A percentile compares a stretch with the other conserved stretches of the same genome.
These are phyloP conservation scores for Cladochytrium replicatum DNA, from an alignment of 192 early-diverging fungal species.

Conservation along the genomic window DNA sequence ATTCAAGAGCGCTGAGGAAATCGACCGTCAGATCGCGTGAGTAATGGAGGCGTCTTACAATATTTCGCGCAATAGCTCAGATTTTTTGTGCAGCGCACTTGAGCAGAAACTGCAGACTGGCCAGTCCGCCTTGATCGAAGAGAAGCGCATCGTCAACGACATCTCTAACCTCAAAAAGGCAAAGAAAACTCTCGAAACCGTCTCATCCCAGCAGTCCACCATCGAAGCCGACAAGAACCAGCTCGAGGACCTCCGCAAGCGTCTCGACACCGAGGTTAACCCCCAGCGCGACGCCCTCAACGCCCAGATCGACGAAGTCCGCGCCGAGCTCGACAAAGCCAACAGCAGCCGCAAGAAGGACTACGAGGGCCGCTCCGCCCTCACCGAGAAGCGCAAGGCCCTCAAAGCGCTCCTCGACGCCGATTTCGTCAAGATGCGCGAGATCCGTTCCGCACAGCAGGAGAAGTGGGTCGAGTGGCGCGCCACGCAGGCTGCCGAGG, in stretches of 20 bases:
- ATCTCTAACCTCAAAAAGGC: slow-evolving; percentile 67
- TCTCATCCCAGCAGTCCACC: slow-evolving; percentile 11
- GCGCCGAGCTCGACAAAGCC: slow-evolving; percentile 60
- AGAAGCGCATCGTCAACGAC: slow-evolving; percentile 77
- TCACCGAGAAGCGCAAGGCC: slow-evolving; percentile 61
- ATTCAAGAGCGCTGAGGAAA: slow-evolving; percentile 71
- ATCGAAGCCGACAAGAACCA: slow-evolving; percentile 58
- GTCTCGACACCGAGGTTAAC: slow-evolving; percentile 37
- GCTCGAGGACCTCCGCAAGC: slow-evolving; percentile 40
- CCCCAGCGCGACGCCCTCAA: slow-evolving; percentile 43
- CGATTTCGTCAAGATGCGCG: slow-evolving; percentile 54
- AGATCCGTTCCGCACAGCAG: slow-evolving; percentile 60
- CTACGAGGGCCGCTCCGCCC: slow-evolving; percentile 51
- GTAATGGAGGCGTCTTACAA: no score
- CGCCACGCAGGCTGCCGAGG: slow-evolving; percentile 57
- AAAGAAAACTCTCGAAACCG: slow-evolving; percentile 57
- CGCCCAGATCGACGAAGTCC: slow-evolving; percentile 57
- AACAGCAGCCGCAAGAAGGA: slow-evolving; percentile 51
- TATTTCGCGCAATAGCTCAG: no score
- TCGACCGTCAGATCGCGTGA: slow-evolving; percentile 65
- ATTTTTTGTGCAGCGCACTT: slow-evolving; percentile 39
- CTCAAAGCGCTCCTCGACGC: slow-evolving; percentile 62
- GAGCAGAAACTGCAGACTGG: slow-evolving; percentile 74
- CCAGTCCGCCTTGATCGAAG: slow-evolving; percentile 67
- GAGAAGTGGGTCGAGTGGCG: slow-evolving; percentile 64